Evolutionary conservation across 1,139 yeast genomes (phyloP), one percentile per base, ranked within the genome.

Genomic region (Suhomyces bolitotheri): DNA sequence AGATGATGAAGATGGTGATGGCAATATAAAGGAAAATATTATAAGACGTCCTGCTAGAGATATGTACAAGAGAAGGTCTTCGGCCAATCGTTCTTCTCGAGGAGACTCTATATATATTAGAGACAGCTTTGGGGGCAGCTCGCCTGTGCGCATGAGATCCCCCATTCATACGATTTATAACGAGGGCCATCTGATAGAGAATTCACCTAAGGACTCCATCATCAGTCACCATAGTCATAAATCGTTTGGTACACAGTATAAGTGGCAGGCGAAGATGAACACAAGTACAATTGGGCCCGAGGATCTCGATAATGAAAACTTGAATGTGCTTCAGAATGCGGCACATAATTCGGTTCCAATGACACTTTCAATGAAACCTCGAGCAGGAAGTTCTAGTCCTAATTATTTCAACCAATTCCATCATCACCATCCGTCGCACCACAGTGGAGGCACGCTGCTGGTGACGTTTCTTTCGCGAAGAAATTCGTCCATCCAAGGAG

Each of bases 281-380:
- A 28, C 40, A 15, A 31, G 31, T 5, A 8, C 8, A 6, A 13
- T 36, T 14, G 34, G 34, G 2, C 31, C 50, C 2, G 56, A 52
- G 24, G 73, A 67, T 39, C 50, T 63, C 31, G 73, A 68, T 43
- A 60, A 66, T 40, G 73, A 66, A 20, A 66, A 63, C 27, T 52
- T 64, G 12, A 54, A 62, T 16, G 60, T 73, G 11, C 75, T 83
- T 37, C 56, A 50, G 27, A 56, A 54, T 35, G 59, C 56, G 1
- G 51, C 54, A 1, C 44, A 52, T 5, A 40, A 44, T 14, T 45
- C 47, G 4, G 31, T 33, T 13, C 41, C 47, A 2, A 33, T 37
- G 4, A 30, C 34, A 7, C 25, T 25, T n/a, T 16, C 34, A 40
- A n/a, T 33, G 24, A 17, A 34, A 28, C 15, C 36, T n/a, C 35